These are phyloP conservation scores for Magnolia sinica DNA, from an alignment of 164 flowering plant genomes.

Conservation along the genomic window DNA sequence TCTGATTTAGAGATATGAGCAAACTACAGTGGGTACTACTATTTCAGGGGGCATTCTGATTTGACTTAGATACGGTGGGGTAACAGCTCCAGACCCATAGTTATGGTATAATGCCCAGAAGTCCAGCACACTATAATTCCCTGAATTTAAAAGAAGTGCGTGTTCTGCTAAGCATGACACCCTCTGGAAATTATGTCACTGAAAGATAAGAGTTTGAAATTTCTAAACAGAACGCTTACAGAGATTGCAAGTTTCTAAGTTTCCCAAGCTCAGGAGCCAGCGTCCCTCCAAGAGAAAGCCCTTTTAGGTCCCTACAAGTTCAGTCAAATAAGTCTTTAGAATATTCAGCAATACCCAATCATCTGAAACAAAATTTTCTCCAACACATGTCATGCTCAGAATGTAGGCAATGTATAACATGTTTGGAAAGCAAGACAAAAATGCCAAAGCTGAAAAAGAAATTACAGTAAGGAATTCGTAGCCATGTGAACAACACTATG, in stretches of 20 bases:
- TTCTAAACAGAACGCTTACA: slow-evolving; percentile 43
- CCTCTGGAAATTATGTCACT: neutral
- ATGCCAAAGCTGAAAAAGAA: neutral
- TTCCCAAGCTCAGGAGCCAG: slow-evolving; percentile 72
- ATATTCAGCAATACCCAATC: slow-evolving; percentile 1
- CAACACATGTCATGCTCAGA: neutral
- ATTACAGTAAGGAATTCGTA: neutral
- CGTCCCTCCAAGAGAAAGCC: slow-evolving; percentile 56
- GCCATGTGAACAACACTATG: neutral
- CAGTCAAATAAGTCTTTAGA: slow-evolving; percentile 7
- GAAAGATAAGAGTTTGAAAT: neutral
- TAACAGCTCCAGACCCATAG: too few species aligned
- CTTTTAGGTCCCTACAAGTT: slow-evolving; percentile 50
- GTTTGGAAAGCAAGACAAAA: neutral
- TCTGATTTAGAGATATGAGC: too few species aligned
- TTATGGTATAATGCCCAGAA: too few species aligned
- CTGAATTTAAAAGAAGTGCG: neutral
- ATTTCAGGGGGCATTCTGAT: too few species aligned
- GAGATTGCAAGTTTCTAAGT: slow-evolving; percentile 51
- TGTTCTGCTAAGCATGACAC: neutral
- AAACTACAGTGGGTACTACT: too few species aligned
- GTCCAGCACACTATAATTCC: too few species aligned
- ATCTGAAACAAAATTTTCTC: neutral
- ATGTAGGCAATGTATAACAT: neutral
- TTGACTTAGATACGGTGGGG: too few species aligned